These are phyloP conservation scores for Salix koriyanagi DNA, from an alignment of 345 rosid species.

Conservation along the genomic window DNA sequence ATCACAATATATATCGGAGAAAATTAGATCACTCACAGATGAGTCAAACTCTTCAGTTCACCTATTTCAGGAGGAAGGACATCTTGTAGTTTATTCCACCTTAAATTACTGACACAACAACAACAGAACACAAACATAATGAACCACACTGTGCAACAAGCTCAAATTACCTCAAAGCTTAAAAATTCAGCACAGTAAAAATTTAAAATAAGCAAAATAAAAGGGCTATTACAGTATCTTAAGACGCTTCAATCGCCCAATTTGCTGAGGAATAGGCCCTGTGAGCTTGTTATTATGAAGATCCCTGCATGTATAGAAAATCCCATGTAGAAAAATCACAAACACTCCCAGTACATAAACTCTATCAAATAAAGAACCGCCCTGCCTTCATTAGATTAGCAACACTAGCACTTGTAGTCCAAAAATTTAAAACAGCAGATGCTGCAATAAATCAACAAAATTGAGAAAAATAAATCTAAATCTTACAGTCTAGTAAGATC, in stretches of 20 bases:
- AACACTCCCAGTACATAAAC: background rate
- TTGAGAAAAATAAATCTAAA: background rate
- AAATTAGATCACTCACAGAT: constrained; percentile 54
- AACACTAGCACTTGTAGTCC: background rate
- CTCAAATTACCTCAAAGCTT: background rate
- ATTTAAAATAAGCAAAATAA: background rate
- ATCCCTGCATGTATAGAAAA: constrained; percentile 45
- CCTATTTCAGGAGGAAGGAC: constrained; percentile 87
- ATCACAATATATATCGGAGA: background rate
- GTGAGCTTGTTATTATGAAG: constrained; percentile 82
- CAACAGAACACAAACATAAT: constrained; percentile 2
- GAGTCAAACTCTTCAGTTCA: constrained; percentile 79
- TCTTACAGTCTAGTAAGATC: constrained; percentile 82
- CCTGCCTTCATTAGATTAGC: background rate
- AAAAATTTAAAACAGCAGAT: background rate
- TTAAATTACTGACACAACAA: constrained; percentile 52
- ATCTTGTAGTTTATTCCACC: constrained; percentile 96
- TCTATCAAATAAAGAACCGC: background rate
- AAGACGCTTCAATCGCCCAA: constrained; percentile 79
- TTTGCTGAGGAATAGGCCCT: constrained; percentile 96
- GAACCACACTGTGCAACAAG: background rate
- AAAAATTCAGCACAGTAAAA: background rate
- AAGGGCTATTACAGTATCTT: constrained; percentile 59
- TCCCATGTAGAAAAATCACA: background rate
- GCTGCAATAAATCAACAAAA: background rate